Evolutionary conservation across 768 basidiomycete genomes (phyloP), one percentile per base, ranked within the genome.

Genomic region (Suillus spraguei): DNA sequence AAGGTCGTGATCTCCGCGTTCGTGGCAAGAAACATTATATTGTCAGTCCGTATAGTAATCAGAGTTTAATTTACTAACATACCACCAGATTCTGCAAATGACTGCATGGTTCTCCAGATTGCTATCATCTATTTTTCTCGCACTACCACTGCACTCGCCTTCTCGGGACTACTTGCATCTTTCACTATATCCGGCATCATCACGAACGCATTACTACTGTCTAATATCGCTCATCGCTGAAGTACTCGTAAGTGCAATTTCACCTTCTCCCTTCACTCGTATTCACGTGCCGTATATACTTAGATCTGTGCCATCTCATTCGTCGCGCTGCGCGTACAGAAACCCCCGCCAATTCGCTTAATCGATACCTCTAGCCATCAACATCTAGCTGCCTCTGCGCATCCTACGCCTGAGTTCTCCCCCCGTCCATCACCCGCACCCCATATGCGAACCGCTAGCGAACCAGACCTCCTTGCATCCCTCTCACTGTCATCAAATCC

Each of bases 1-100:
- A 93, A 78, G 90, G 92, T 2, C 85, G 91, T 22, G 83, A 87
- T 65, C 81, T 93, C 28, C 85, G 89, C 56, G 78, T 91, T 41
- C 81, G 79, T 33, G 90, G 92, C 24, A 90, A 87, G 72, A 75
- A 74, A 10, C 70, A 74, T 63, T 91, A 94, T 70, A 86, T 84
- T 65, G 92, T 89, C 70, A 61, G 88, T 75, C 22, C 35, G 16
- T 49, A 5, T 47, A 32, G 14, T 56, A 20, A 56, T 52, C 38
- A 44, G 10, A 13, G 17, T 36, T 22, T 58, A 39, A 63, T n/a
- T 52, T 56, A n/a, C 60, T 63, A 58, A 69, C 22, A 4, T 42
- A 22, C 33, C 44, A n/a, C 38, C 53, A 93, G 91, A 71, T 74
- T 42, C 76, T 88, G 61, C 92, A 93, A 75, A 77, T 82, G 64